phyloP scores from a whole-genome alignment of 441 rosid species.

The Brassica balearica region DNA sequence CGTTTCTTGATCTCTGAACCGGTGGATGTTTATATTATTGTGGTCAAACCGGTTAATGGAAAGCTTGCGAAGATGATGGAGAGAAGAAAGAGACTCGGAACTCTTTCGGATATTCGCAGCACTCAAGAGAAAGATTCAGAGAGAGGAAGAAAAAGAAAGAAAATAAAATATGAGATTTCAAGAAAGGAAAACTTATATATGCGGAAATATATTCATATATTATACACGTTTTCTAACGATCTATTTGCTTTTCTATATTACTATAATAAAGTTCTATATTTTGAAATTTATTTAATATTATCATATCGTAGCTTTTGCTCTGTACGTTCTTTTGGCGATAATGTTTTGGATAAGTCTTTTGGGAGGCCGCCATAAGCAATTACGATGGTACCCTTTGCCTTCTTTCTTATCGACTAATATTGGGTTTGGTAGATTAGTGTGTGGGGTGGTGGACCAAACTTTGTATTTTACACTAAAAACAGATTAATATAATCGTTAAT shows the following conservation, averaged over 20 bases:
- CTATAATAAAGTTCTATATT: neutral
- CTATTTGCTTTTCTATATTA: neutral
- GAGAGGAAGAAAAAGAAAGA: neutral
- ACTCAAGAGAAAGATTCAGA: slow-evolving; percentile 22
- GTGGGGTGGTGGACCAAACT: slow-evolving; percentile 15
- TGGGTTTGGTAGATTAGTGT: slow-evolving; percentile 13
- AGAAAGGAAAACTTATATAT: slow-evolving; percentile 17
- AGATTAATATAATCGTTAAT: neutral
- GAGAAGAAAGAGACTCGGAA: slow-evolving; percentile 9
- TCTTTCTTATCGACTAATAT: slow-evolving; percentile 4
- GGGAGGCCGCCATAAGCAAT: slow-evolving; percentile 5
- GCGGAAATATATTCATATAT: slow-evolving; percentile 1
- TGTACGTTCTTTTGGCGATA: slow-evolving; percentile 22
- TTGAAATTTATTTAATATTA: neutral
- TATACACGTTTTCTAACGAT: slow-evolving; percentile 23
- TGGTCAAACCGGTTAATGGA: slow-evolving; percentile 4
- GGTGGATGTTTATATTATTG: neutral
- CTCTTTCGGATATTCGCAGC: slow-evolving; percentile 22
- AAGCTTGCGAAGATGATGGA: neutral
- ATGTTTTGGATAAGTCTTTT: slow-evolving; percentile 27
- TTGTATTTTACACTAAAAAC: neutral
- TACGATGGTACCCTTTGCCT: neutral
- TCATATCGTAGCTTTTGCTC: slow-evolving; percentile 23
- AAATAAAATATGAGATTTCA: neutral
- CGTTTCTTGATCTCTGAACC: neutral